These are phyloP conservation scores for Alternaria brassicae DNA, from an alignment of 2,329 filamentous ascomycete genomes.

Conservation along the genomic window DNA sequence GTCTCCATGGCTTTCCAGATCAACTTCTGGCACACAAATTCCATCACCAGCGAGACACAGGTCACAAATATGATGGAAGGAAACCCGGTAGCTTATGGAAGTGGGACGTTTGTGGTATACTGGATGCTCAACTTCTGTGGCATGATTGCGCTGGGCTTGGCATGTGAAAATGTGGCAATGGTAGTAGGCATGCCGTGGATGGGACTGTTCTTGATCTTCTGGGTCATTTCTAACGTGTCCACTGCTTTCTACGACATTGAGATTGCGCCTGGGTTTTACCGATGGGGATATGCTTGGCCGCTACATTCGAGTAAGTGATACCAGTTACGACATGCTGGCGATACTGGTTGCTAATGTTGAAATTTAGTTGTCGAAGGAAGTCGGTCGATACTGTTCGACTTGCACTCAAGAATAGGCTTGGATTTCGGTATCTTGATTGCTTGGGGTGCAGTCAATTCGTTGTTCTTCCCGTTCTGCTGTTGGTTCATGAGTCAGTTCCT, in stretches of 20 bases:
- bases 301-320: conserved; percentile 61
- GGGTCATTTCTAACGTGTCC: conserved; percentile 70
- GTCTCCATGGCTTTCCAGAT: conserved; percentile 69
- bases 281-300: conserved; percentile 70
- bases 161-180: conserved; percentile 71
- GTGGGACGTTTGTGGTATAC: conserved; percentile 67
- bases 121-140: conserved; percentile 70
- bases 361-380: conserved; percentile 63
- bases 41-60: conserved; percentile 54
- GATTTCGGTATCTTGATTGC: conserved; percentile 68
- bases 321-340: too few species aligned
- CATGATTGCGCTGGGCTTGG: conserved; percentile 68
- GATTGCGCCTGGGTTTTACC: conserved; percentile 65
- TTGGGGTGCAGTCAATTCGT: conserved; percentile 62
- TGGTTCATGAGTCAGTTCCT: conserved; percentile 45
- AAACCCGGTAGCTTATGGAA: conserved; percentile 63
- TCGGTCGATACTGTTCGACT: conserved; percentile 67
- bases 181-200: conserved; percentile 67
- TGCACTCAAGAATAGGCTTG: conserved; percentile 64
- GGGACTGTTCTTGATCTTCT: conserved; percentile 70
- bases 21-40: conserved; percentile 59
- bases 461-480: conserved; percentile 61
- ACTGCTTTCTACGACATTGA: conserved; percentile 67
- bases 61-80: conserved; percentile 44
- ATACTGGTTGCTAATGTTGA: conserved; percentile 1